Base-by-base conservation (phyloP, 2,329 filamentous ascomycete species). In the Cordyceps farinosa region DNA sequence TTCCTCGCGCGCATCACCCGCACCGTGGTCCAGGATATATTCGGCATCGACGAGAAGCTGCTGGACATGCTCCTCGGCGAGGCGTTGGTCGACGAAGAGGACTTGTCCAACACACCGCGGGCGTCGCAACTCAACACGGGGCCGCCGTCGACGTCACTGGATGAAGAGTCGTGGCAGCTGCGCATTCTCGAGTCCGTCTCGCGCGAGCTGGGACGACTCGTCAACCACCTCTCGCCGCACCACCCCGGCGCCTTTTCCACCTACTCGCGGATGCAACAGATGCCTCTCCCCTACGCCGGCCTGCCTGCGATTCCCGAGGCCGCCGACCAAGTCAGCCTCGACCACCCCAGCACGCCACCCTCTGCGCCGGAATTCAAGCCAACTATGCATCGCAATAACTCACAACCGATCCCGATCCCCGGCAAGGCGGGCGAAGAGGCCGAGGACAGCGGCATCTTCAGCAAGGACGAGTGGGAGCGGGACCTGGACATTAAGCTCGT, bases 401-500 rank as follows among this genome's bases (percentile, higher is more conserved):
- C 75, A 3, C 76, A 71, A 44, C 75, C 78, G 9, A 75, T 77
- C 40, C 69, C 74, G 57, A 75, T 78, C 27, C 73, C 74, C 30
- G 72, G 74, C 40, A 64, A 67, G 10, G 42, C 65, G 6, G 61
- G 63, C 22, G 68, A 71, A 13, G 66, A 67, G n/a, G 51, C 48
- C 38, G 69, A 67, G 38, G 62, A 71, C 67, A 66, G 67, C 52
- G 71, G 72, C 50, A 64, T 74, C 0, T 87, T 87, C 66, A 85
- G 83, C 1, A 82, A 91, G 69, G 90, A 95, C 42, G 95, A 97
- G 72, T 99, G 95, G 95, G 93, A 98, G 76, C 88, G 89, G 65
- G 91, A 97, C 61, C 83, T 98, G 5, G 93, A 98, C 71, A 86
- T 97, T 67, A 90, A 90, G 72, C 90, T 97, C 74, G 90, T 98